phyloP scores from a whole-genome alignment of 305 asterid genomes.

The Fraxinus greggii region DNA sequence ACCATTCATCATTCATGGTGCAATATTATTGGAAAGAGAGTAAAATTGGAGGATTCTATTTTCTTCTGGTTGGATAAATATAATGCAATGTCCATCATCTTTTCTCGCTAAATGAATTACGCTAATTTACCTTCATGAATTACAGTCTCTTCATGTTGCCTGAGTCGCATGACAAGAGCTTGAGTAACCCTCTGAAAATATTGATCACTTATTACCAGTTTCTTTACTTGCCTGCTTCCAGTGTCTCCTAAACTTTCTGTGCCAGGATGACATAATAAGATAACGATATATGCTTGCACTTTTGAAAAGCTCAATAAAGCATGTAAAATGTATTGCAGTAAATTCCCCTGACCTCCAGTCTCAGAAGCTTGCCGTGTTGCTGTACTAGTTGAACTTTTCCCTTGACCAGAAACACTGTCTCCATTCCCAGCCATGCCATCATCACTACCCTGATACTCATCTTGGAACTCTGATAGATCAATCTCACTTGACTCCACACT shows the following conservation, averaged over 20 bases:
- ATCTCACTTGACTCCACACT: conserved; percentile 96
- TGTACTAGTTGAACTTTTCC: conserved; percentile 28
- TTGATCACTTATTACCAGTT: conserved; percentile 69
- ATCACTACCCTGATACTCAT: conserved; percentile 42
- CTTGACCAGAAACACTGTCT: conserved; percentile 40
- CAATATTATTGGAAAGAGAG: not conserved
- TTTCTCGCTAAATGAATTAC: not conserved
- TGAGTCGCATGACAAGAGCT: conserved; percentile 44
- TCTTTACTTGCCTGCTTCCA: conserved; percentile 56
- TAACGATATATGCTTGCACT: not conserved
- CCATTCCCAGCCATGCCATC: conserved; percentile 40
- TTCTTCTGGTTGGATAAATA: not conserved
- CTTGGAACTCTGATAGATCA: conserved; percentile 91
- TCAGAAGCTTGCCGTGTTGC: conserved; percentile 44
- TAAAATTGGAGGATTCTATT: not conserved
- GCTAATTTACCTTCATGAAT: conserved; percentile 31
- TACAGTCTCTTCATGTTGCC: conserved; percentile 52
- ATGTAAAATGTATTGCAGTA: not conserved
- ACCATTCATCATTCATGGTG: not conserved
- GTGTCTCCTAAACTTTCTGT: conserved; percentile 44
- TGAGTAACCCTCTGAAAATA: conserved; percentile 76
- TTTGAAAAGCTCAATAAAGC: not conserved
- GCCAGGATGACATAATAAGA: conserved; percentile 13
- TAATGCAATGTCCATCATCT: not conserved
- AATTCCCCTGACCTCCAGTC: conserved; percentile 31